Base-by-base conservation (phyloP, 2,329 filamentous ascomycete genomes). In the Tolypocladium cylindrosporum region DNA sequence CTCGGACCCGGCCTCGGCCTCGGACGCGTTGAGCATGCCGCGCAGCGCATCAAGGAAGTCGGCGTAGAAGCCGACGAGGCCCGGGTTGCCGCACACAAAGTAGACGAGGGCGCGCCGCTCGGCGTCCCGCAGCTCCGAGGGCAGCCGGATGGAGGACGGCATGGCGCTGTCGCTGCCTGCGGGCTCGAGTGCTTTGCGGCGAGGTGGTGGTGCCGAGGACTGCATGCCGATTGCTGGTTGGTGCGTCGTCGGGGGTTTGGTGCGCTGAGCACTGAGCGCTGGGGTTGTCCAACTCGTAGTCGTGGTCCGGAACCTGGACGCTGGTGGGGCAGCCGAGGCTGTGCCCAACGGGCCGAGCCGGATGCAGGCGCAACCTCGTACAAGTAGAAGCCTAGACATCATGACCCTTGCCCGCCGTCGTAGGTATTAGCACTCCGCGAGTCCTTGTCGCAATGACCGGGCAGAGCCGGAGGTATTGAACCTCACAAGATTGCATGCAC, bases 11-110 rank as follows among this genome's bases (percentile, higher is more conserved):
- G 58, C 54, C 61, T 77, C 74, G 7, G 69, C 54, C 61, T 77
- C 74, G 7, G 69, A 71, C 31, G 70, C 70, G 61, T 80, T 74
- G 14, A 90, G 72, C 14, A 83, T 71, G 0, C 71, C 68, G 52
- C 83, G 77, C 2, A 91, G 73, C 16, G 78, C 75, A 0, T 74
- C 74, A 13, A 91, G 76, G 70, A 91, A 93, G 42, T 81, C 77
- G 58, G 73, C 74, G 71, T 93, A 93, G 77, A 89, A 93, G 58
- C 80, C 82, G 55, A 91, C 81, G 21, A 91, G 76, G 6, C 89
- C 89, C 6, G 89, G 89, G 63, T 93, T 93, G 24, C 89, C 89
- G 36, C 87, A 83, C 45, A 93, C 78, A 71, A 90, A 87, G 74
- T 85, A 91, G 63, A 92, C 74, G 55, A 91, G 79, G 60, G 72